A percentile compares a stretch with the other conserved stretches of the same genome.
phyloP scores from a whole-genome alignment of 2,329 filamentous ascomycete species.

The Aureobasidium sp. region DNA sequence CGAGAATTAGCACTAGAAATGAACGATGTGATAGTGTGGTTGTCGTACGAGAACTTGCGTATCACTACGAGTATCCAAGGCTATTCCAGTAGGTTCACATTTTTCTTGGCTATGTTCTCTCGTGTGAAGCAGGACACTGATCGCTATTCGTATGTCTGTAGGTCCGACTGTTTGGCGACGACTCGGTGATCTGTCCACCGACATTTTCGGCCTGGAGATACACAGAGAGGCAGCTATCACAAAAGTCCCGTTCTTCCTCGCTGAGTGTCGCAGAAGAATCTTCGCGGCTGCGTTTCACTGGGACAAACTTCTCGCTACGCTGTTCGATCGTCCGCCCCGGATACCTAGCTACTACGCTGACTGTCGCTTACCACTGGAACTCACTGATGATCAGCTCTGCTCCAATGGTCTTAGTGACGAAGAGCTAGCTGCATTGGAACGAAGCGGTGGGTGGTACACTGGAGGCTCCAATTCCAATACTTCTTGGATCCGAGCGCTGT shows the following conservation, averaged over 20 bases:
- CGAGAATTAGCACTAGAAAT: conserved; percentile 9
- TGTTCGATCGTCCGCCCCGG: conserved; percentile 16
- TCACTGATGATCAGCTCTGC: conserved; percentile 12
- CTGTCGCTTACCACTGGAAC: conserved; percentile 13
- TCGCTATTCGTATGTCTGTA: neutral
- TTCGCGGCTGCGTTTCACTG: conserved; percentile 13
- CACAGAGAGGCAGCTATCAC: conserved; percentile 15
- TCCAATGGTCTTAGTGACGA: neutral
- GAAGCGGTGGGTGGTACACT: conserved; percentile 10
- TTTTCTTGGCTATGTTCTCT: too few relatives aligned
- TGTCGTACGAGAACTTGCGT: conserved; percentile 11
- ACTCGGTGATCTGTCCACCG: conserved; percentile 54
- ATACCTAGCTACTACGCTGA: conserved; percentile 12
- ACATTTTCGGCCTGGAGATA: conserved; percentile 49
- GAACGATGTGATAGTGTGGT: conserved; percentile 14
- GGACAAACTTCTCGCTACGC: conserved; percentile 16
- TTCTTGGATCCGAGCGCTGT: conserved; percentile 1
- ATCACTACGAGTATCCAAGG: neutral
- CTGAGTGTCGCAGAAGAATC: conserved; percentile 11
- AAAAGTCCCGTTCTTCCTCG: conserved; percentile 16
- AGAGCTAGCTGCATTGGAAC: neutral
- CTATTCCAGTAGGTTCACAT: neutral
- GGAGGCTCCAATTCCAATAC: neutral
- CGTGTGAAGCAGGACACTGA: too few relatives aligned
- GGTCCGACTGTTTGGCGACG: conserved; percentile 13